Evolutionary conservation across 139 green algal genomes (phyloP).

Genomic region (Dunaliella sp.): DNA sequence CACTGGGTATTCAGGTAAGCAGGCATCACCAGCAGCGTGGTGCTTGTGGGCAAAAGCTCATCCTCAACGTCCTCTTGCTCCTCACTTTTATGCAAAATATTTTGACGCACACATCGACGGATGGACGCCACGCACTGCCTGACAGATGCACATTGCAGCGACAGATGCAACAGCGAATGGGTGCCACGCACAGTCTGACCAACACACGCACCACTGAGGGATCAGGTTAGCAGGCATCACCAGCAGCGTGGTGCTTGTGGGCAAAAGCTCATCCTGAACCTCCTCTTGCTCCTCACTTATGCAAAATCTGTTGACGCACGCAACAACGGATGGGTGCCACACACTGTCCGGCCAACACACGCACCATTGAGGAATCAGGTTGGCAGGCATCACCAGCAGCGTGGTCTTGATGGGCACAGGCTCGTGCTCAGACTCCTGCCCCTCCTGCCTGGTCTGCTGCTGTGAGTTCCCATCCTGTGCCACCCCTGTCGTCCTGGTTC

Average conservation of each 20-base stretch:
- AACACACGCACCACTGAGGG: constrained; percentile 14
- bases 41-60: constrained; percentile 44
- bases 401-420: constrained; percentile 52
- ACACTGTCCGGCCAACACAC: background rate
- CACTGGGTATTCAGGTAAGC: constrained; percentile 40
- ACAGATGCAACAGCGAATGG: too few relatives aligned
- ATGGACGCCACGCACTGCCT: too few relatives aligned
- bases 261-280: constrained; percentile 17
- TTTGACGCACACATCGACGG: too few relatives aligned
- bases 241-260: constrained; percentile 58
- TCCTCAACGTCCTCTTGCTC: background rate
- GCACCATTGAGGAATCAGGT: constrained; percentile 34
- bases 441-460: too few relatives aligned
- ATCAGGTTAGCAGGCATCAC: constrained; percentile 51
- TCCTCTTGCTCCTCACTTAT: background rate
- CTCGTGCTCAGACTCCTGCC: background rate
- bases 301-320: too few relatives aligned
- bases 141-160: too few relatives aligned
- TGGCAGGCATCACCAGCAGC: constrained; percentile 54
- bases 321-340: too few relatives aligned
- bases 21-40: constrained; percentile 56
- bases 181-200: background rate
- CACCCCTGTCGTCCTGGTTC: too few relatives aligned
- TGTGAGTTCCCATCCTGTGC: too few relatives aligned
- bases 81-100: too few relatives aligned